Percentiles rank a stretch among this genome's conserved stretches.
These are phyloP conservation scores for Chlorella variabilis DNA, from an alignment of 163 green algal species.

Conservation along the genomic window DNA sequence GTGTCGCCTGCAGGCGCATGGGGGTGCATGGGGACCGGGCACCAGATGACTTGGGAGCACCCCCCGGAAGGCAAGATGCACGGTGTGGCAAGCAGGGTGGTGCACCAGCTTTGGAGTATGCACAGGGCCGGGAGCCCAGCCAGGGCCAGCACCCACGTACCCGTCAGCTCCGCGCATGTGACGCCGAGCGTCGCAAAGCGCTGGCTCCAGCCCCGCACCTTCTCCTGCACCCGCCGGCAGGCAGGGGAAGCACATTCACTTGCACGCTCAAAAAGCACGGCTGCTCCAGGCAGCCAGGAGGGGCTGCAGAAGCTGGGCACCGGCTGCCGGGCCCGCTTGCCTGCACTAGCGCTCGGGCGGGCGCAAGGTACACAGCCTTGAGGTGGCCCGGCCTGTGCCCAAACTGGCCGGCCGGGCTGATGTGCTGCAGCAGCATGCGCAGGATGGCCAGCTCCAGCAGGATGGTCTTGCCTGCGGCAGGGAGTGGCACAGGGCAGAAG, in stretches of 20 bases:
- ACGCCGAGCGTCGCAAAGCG: constrained; percentile 50
- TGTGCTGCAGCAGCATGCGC: constrained; percentile 44
- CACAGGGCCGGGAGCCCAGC: not conserved
- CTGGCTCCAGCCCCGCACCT: constrained; percentile 53
- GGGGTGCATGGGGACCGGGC: too few relatives aligned
- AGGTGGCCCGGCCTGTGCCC: constrained; percentile 35
- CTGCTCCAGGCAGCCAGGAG: too few relatives aligned
- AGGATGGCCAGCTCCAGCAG: constrained; percentile 94
- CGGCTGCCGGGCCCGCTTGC: not conserved
- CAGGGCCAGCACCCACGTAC: not conserved
- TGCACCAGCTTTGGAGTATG: not conserved
- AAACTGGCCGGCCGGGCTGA: not conserved
- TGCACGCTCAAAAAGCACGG: too few relatives aligned
- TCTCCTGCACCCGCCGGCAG: constrained; percentile 45
- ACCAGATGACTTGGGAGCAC: too few relatives aligned
- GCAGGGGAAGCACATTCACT: not conserved
- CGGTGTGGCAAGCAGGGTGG: constrained; percentile 29
- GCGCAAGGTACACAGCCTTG: constrained; percentile 73
- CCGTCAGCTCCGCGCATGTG: constrained; percentile 49
- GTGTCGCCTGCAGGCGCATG: constrained; percentile 65
- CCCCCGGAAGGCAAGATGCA: not conserved
- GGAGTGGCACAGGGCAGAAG: too few relatives aligned
- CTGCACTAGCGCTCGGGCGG: constrained; percentile 51
- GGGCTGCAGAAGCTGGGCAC: too few relatives aligned
- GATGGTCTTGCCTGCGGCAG: constrained; percentile 85